These are phyloP conservation scores for Gymnopus androsaceus DNA, from an alignment of 1,284 basidiomycete species.

Conservation along the genomic window DNA sequence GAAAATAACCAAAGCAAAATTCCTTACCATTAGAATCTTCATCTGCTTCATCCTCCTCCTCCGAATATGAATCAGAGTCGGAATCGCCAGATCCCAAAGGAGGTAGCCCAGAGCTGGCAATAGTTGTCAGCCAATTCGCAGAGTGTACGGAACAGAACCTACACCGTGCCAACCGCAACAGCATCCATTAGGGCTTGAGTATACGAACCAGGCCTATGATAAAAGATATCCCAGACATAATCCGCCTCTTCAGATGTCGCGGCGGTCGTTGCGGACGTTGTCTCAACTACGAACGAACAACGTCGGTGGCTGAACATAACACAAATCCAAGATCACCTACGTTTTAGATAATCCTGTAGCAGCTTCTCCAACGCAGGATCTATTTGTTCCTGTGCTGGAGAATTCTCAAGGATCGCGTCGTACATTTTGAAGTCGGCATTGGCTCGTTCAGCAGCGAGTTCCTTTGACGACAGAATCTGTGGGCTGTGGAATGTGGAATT, in stretches of 20 bases:
- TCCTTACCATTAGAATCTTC: slow-evolving; percentile 77
- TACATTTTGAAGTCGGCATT: slow-evolving; percentile 61
- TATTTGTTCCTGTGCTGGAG: slow-evolving; percentile 30
- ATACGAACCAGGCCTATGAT: slow-evolving; percentile 58
- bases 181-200: slow-evolving; percentile 36
- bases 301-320: background rate
- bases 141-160: slow-evolving; percentile 56
- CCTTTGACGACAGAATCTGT: slow-evolving; percentile 51
- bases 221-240: slow-evolving; percentile 82
- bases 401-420: slow-evolving; percentile 59
- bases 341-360: slow-evolving; percentile 67
- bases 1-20: background rate
- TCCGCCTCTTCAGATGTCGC: slow-evolving; percentile 39
- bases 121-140: slow-evolving; percentile 8
- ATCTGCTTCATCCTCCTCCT: slow-evolving; percentile 73
- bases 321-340: slow-evolving; percentile 38
- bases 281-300: background rate
- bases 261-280: background rate
- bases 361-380: slow-evolving; percentile 73
- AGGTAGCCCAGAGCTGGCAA: slow-evolving; percentile 62
- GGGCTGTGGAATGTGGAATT: slow-evolving; percentile 40
- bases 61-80: slow-evolving; percentile 50
- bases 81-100: slow-evolving; percentile 46
- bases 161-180: slow-evolving; percentile 56
- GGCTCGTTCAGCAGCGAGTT: slow-evolving; percentile 37